A percentile compares a stretch with the other conserved stretches of the same genome.
Evolutionary conservation across 768 basidiomycete species (phyloP).

Genomic region (Lactarius psammicola): DNA sequence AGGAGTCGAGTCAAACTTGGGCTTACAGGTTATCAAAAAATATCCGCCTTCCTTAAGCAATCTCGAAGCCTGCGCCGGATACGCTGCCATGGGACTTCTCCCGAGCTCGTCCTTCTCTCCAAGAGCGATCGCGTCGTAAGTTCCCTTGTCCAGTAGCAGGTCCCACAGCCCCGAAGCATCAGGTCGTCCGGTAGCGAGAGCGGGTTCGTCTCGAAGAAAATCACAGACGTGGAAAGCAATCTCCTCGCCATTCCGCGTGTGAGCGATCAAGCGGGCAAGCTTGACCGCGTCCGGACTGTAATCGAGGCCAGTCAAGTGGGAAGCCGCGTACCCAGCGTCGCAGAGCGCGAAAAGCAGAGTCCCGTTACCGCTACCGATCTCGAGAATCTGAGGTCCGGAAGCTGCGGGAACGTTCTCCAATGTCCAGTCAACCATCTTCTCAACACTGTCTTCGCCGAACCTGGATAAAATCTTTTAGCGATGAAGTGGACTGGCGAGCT

Average conservation of each 20-base stretch:
- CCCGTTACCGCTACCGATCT: conserved; percentile 82
- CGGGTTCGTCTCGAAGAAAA: conserved; percentile 59
- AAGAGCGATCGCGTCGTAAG: conserved; percentile 81
- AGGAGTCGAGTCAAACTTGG: neutral
- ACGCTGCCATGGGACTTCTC: conserved; percentile 50
- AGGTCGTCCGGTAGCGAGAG: conserved; percentile 29
- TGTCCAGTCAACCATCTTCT: conserved; percentile 80
- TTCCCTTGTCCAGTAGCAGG: conserved; percentile 82
- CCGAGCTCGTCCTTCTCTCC: conserved; percentile 58
- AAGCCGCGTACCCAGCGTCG: conserved; percentile 60
- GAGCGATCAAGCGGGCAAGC: conserved; percentile 58
- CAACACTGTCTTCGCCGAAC: conserved; percentile 75
- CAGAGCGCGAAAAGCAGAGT: conserved; percentile 67
- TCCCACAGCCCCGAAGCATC: conserved; percentile 53
- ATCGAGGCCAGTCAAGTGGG: conserved; percentile 63
- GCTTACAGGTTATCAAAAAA: conserved; percentile 80
- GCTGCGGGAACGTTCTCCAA: conserved; percentile 51
- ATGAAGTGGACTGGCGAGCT: neutral
- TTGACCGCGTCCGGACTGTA: conserved; percentile 72
- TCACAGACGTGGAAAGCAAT: conserved; percentile 61
- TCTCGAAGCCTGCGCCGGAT: conserved; percentile 55
- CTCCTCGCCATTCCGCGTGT: conserved; percentile 38
- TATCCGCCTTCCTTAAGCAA: conserved; percentile 64
- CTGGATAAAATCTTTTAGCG: conserved; percentile 39
- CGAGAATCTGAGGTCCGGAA: conserved; percentile 54